phyloP scores from a whole-genome alignment of 352 stramenopile species.

The Peronospora farinosa region DNA sequence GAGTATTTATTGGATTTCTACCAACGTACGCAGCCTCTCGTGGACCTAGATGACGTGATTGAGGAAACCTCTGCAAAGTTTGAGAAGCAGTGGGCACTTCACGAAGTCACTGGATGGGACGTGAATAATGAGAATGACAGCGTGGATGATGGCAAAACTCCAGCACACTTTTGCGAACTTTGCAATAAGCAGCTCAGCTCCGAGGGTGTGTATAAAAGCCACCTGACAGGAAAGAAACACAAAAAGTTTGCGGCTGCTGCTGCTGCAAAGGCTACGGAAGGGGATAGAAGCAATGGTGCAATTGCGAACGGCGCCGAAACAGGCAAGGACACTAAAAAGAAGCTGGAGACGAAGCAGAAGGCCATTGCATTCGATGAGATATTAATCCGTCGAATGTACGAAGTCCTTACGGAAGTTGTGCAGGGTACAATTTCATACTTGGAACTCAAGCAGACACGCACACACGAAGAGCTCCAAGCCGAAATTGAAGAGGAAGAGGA shows the following conservation, averaged over 20 bases:
- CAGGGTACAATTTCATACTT: constrained; percentile 81
- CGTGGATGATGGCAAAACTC: constrained; percentile 5
- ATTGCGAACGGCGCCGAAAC: constrained; percentile 4
- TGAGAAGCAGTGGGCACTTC: constrained; percentile 72
- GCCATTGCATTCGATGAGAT: constrained; percentile 65
- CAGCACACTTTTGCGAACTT: constrained; percentile 45
- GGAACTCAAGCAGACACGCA: constrained; percentile 84
- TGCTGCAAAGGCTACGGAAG: constrained; percentile 16
- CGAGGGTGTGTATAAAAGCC: constrained; percentile 59
- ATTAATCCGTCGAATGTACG: constrained; percentile 61
- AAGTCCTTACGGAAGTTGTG: constrained; percentile 77
- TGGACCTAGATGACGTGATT: constrained; percentile 82
- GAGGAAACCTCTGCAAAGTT: constrained; percentile 77
- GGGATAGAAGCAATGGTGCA: constrained; percentile 2
- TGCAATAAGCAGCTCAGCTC: constrained; percentile 76
- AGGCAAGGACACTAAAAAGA: constrained; percentile 9
- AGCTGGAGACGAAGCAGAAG: constrained; percentile 32
- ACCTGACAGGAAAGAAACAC: constrained; percentile 76
- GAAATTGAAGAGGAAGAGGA: constrained; percentile 86
- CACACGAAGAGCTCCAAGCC: constrained; percentile 79
- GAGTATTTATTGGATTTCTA: constrained; percentile 84
- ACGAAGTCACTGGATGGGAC: constrained; percentile 57
- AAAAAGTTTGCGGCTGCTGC: constrained; percentile 51
- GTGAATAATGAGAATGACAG: constrained; percentile 6
- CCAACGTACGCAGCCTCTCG: constrained; percentile 79